Evolutionary conservation across 257 asterid genomes (phyloP), one percentile per base, ranked within the genome.

Genomic region (Lantana camara): DNA sequence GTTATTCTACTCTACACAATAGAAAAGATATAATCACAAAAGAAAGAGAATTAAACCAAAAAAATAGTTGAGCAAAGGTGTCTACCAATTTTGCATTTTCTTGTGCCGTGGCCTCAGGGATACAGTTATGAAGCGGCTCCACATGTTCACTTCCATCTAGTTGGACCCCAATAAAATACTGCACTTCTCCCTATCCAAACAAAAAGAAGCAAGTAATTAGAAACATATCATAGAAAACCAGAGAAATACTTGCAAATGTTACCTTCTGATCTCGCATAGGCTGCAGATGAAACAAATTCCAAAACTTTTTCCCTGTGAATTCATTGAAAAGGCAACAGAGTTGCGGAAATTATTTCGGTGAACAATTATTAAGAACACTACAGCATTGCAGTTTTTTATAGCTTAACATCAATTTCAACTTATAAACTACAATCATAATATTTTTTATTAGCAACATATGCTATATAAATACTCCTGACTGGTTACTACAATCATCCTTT

Each of bases 221-320:
- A 5, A 27, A 48, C 15, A 32, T 23, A 12, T 11, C 54, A 34
- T 15, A 27, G 32, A 27, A 27, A 40, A 30, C 13, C 20, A 41
- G 19, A 6, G 35, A 49, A n/a, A 23, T 21, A 13, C 15, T 54
- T 55, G 0, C 22, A 45, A 57, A 16, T n/a, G n/a, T 12, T 72
- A 93, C 99, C 99, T 86, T 94, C 47, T 94, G 99, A 70, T 94
- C 99, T 80, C 99, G 97, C 99, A 94, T 94, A 71, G 99, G 99
- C 81, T 94, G 99, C 60, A 94, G 83, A 82, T 94, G 99, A 74
- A 94, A 94, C 81, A 94, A 80, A 62, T 94, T 94, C 99, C 99
- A 94, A 78, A 94, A 94, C 77, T 94, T 94, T 51, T 94, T 94
- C 70, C 99, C 99, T 93, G 60, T 41, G 55, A 60, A 37, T 51